phyloP scores from a whole-genome alignment of 441 rosid genomes.

The Corymbia citriodora region DNA sequence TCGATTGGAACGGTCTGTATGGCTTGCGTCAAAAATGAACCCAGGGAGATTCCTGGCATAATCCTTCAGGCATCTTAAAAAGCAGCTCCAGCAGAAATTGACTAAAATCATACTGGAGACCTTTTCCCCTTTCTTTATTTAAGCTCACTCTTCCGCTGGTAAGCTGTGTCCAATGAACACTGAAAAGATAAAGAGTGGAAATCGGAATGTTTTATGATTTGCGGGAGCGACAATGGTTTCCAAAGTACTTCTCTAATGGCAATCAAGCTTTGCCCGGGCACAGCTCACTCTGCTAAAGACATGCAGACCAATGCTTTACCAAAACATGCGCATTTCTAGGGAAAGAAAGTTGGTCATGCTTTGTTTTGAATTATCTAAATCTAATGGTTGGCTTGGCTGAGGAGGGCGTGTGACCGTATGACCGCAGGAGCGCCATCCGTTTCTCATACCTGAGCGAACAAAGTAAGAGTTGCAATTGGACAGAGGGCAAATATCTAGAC shows the following conservation, averaged over 20 bases:
- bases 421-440: not conserved
- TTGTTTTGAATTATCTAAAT: not conserved
- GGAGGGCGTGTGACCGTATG: not conserved
- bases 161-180: not conserved
- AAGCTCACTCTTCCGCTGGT: not conserved
- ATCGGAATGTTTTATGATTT: not conserved
- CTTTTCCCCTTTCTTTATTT: not conserved
- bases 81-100: not conserved
- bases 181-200: not conserved
- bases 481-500: not conserved
- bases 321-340: not conserved
- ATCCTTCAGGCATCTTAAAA: not conserved
- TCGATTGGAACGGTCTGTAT: not conserved
- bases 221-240: not conserved
- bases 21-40: not conserved
- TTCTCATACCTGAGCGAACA: not conserved
- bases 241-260: not conserved
- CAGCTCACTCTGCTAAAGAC: not conserved
- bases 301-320: not conserved
- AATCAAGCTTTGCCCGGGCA: not conserved
- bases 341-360: not conserved
- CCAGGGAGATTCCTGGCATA: not conserved
- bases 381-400: not conserved
- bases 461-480: not conserved
- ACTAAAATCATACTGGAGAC: not conserved